These are phyloP conservation scores for Penicillium vulpinum DNA, from an alignment of 2,329 filamentous ascomycete species.

Conservation along the genomic window DNA sequence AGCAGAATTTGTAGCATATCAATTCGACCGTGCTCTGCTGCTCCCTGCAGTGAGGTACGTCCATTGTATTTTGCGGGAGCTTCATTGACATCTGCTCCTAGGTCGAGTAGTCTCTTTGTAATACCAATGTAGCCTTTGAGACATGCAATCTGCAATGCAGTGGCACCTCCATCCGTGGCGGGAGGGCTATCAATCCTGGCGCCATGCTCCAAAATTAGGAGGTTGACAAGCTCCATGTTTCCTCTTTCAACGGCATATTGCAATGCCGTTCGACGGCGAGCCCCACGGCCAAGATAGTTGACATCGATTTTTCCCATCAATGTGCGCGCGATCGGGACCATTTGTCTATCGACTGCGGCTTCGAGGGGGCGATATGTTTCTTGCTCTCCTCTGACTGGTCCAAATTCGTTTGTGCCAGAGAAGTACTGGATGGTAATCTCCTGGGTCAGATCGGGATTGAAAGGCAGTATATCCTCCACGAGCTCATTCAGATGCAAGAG, in stretches of 20 bases:
- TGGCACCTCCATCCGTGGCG: slow-evolving; percentile 18
- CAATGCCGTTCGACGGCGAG: slow-evolving; percentile 4
- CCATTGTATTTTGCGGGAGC: slow-evolving; percentile 16
- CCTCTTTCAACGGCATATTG: slow-evolving; percentile 18
- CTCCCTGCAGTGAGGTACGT: slow-evolving; percentile 29
- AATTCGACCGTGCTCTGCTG: slow-evolving; percentile 31
- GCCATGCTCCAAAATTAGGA: slow-evolving; percentile 13
- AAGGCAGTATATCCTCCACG: not conserved
- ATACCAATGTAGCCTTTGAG: slow-evolving; percentile 27
- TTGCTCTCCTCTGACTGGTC: not conserved
- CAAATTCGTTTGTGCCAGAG: not conserved
- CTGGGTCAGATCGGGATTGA: not conserved
- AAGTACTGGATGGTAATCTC: not conserved
- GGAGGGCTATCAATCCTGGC: slow-evolving; percentile 14
- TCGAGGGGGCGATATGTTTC: slow-evolving; percentile 3
- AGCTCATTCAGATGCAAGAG: not conserved
- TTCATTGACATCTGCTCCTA: slow-evolving; percentile 25
- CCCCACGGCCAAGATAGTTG: slow-evolving; percentile 4
- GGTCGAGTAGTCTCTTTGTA: slow-evolving; percentile 18
- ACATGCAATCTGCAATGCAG: slow-evolving; percentile 30
- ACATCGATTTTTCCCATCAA: not conserved
- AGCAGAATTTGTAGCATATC: slow-evolving; percentile 33
- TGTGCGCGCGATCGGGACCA: not conserved
- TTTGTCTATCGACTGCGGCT: slow-evolving; percentile 1
- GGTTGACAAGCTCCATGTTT: slow-evolving; percentile 18